Base-by-base conservation (phyloP, 129 eudicot genomes). In the Ambrosia artemisiifolia region DNA sequence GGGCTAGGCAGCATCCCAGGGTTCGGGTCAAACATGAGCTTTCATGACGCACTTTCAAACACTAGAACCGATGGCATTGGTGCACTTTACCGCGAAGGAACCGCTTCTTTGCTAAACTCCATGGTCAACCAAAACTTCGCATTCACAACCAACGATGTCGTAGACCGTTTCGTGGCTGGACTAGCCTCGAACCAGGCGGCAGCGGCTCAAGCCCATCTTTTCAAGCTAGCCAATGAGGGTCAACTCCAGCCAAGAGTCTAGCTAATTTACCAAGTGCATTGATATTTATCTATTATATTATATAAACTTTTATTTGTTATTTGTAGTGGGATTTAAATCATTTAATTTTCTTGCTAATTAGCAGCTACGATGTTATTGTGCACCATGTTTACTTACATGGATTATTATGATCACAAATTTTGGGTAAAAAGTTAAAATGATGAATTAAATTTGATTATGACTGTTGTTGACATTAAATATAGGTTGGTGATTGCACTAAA, bases 211-310 rank as follows among this genome's bases (percentile, higher is more conserved):
- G 98, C 98, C 57, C 61, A 65, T 16, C 74, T 90, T 66, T 94
- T 94, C 84, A 88, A 74, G 86, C 77, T 76, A 56, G 98, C 98
- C 13, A 94, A 94, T 11, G 96, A 94, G 83, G 92, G 93, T 46
- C 80, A 67, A 30, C 67, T 80, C 54, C 78, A 81, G 77, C 88
- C 85, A 54, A 76, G 81, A 67, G 76, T 43, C 56, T 86, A 57
- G 30, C 14, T 55, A 47, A 2, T n/a, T 42, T 5, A 75, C 67
- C 8, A 11, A 55, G 13, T n/a, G 13, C 38, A 67, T 17, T 7
- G 2, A 47, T 70, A 33, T 43, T 33, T 53, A 36, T 24, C 14
- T 36, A 78, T 54, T 62, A 24, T 24, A 24, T 36, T 12, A 40
- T 51, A 40, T 47, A 18, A 67, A 49, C 30, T 67, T 70, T 16